Base-by-base conservation (phyloP, 768 basidiomycete genomes). In the Pleurotus salmoneostramineus region DNA sequence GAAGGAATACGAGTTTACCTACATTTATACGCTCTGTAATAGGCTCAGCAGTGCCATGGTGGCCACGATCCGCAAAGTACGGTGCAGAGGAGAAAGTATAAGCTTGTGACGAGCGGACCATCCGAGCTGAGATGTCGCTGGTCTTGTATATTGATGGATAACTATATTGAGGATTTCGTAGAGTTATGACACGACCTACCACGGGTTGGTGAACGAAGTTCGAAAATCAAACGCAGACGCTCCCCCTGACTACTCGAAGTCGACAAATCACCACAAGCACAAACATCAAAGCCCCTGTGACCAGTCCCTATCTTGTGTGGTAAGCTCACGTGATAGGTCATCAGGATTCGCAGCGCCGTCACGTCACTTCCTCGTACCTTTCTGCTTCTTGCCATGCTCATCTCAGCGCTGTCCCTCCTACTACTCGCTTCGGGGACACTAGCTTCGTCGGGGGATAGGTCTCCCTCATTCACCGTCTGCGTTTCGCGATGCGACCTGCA, bases 1-100 rank as follows among this genome's bases (percentile, higher is more conserved):
- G 27, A 36, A 48, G 36, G 58, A 44, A 8, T 36, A 11, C 46
- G 11, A 10, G 17, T 11, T 33, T 4, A 74, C 84, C 66, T 74
- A 91, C 90, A 69, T 91, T 83, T 33, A 92, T 83, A 31, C 81
- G 78, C 68, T 92, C 87, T n/a, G 87, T 85, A 59, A 92, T 89
- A 45, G 90, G 89, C 64, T 90, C 82, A 6, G 91, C 88, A 48
- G 79, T 81, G 1, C 89, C 90, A 66, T 87, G 77, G 6, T 70
- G 59, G 2, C 90, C 90, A 57, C 89, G 81, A 66, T 92, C 89
- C 61, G 83, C 82, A 66, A 93, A 93, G 72, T 89, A 91, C 2
- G 87, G 72, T 8, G 83, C 77, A 27, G 86, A 77, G 0, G 91
- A 92, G 72, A 92, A 92, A 1, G 90, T 89, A 8, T 74, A 74